Conservation (phyloP, 176 grass and related monocot genomes). For the Secale cereale region DNA sequence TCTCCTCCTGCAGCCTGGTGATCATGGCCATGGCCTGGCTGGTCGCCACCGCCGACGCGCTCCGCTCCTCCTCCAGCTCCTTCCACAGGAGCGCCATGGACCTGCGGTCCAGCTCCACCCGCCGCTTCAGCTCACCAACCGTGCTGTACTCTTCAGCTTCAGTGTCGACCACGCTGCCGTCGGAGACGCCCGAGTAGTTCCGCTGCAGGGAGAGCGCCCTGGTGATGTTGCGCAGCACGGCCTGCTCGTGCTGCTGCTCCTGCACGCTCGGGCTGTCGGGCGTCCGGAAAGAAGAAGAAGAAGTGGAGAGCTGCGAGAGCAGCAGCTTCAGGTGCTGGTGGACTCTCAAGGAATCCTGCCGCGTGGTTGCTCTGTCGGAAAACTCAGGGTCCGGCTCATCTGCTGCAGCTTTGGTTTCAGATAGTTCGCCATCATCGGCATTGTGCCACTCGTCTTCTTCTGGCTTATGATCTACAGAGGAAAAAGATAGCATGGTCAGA, state of each 20-base stretch:
- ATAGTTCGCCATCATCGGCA: not conserved
- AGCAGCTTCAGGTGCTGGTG: constrained; percentile 68
- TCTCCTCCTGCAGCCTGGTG: constrained; percentile 90
- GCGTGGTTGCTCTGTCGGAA: constrained; percentile 30
- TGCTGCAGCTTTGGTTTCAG: constrained; percentile 6
- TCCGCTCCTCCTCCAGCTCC: constrained; percentile 90
- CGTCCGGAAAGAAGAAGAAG: constrained; percentile 10
- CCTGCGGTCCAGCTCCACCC: constrained; percentile 58
- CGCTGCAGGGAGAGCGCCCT: constrained; percentile 48
- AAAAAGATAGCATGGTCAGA: not conserved
- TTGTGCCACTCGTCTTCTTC: constrained; percentile 31
- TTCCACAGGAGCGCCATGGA: constrained; percentile 73
- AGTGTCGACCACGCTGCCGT: constrained; percentile 4
- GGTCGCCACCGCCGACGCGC: constrained; percentile 67
- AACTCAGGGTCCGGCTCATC: constrained; percentile 17
- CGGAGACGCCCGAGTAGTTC: constrained; percentile 46
- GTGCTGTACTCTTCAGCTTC: constrained; percentile 50
- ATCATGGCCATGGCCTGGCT: constrained; percentile 97
- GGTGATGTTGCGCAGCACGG: constrained; percentile 48
- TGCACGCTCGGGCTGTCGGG: constrained; percentile 39
- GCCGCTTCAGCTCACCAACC: constrained; percentile 53
- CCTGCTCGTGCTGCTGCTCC: constrained; percentile 40
- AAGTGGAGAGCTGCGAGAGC: constrained; percentile 55
- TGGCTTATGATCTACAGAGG: not conserved
- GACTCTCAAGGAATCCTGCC: constrained; percentile 42